Conservation (phyloP, 2,329 filamentous ascomycete species). For the Rhinocladiella similis region DNA sequence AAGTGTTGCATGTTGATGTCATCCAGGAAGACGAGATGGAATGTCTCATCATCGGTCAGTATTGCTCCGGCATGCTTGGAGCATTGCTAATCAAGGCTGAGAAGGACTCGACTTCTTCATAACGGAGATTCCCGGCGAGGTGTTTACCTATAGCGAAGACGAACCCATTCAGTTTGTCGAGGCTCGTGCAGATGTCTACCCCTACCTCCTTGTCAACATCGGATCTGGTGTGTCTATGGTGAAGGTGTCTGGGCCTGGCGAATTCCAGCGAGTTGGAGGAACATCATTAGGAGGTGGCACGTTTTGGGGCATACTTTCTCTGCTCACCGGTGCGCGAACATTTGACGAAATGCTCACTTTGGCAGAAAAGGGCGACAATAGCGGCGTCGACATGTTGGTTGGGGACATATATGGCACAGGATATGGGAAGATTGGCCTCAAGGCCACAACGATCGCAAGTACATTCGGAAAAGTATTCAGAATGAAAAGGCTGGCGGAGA, state of each 20-base stretch:
- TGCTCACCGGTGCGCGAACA: constrained; percentile 89
- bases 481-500: constrained; percentile 82
- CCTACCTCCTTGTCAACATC: constrained; percentile 97
- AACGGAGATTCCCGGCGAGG: constrained; percentile 92
- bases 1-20: constrained; percentile 77
- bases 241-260: constrained; percentile 86
- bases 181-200: constrained; percentile 80
- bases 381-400: constrained; percentile 91
- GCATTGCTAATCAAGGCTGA: constrained; percentile 3
- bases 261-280: constrained; percentile 88
- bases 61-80: not conserved
- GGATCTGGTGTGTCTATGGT: constrained; percentile 96
- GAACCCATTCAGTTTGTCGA: constrained; percentile 88
- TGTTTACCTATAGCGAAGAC: constrained; percentile 88
- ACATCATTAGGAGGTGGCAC: constrained; percentile 96
- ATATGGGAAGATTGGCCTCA: constrained; percentile 89
- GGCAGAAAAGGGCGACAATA: constrained; percentile 88
- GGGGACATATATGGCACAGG: constrained; percentile 97
- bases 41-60: constrained; percentile 86
- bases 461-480: constrained; percentile 97
- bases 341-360: constrained; percentile 97
- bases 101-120: constrained; percentile 97
- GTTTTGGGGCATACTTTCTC: constrained; percentile 88
- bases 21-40: constrained; percentile 97
- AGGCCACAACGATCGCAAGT: constrained; percentile 91